Evolutionary conservation across 2,329 filamentous ascomycete genomes (phyloP).

Genomic region (Epichloe gansuensis): DNA sequence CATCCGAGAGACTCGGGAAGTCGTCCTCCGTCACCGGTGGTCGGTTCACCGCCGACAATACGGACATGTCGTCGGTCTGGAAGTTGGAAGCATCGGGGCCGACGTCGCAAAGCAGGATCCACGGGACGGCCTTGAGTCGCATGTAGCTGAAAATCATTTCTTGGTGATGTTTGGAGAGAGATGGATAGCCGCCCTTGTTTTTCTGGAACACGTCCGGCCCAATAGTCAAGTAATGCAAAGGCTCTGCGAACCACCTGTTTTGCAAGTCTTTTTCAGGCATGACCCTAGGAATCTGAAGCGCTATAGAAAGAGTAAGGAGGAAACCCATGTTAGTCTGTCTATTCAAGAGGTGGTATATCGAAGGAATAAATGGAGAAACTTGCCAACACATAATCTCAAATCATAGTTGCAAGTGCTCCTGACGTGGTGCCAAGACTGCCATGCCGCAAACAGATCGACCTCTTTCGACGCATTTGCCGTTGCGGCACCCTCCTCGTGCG

Average conservation of each 20-base stretch:
- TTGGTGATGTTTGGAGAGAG: constrained; percentile 49
- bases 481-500: constrained; percentile 15
- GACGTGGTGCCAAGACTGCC: constrained; percentile 91
- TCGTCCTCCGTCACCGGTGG: constrained; percentile 31
- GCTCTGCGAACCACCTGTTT: constrained; percentile 57
- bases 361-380: constrained; percentile 21
- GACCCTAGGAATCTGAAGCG: constrained; percentile 42
- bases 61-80: constrained; percentile 12
- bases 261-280: constrained; percentile 49
- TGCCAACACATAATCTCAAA: constrained; percentile 70
- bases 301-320: constrained; percentile 18
- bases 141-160: constrained; percentile 48
- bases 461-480: constrained; percentile 26
- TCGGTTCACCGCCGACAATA: constrained; percentile 15
- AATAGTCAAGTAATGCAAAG: constrained; percentile 49
- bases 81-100: constrained; percentile 32
- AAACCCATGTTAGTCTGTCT: background rate
- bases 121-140: constrained; percentile 49
- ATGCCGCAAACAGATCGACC: constrained; percentile 62
- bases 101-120: constrained; percentile 50
- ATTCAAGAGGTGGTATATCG: background rate
- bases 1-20: constrained; percentile 61
- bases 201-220: constrained; percentile 39
- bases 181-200: constrained; percentile 49
- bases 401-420: constrained; percentile 78